These are phyloP conservation scores for Xanthoceras sorbifolium DNA, from an alignment of 345 rosid genomes.

Conservation along the genomic window DNA sequence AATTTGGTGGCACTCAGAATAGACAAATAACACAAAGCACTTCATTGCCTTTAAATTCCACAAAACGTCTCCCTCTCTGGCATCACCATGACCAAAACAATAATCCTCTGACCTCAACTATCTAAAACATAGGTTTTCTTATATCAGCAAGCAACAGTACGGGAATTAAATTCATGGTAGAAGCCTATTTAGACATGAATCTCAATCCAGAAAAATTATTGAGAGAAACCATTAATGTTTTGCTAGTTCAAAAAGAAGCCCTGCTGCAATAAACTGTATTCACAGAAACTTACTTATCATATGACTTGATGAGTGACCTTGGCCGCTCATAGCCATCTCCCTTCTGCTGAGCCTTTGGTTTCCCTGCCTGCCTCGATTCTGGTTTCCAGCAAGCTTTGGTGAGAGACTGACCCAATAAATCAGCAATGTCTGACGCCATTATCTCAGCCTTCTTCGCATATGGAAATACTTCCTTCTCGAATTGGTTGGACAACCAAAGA, in stretches of 20 bases:
- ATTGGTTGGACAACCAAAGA: conserved; percentile 89
- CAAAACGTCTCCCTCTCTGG: neutral
- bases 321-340: conserved; percentile 65
- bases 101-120: neutral
- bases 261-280: too few relatives aligned
- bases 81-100: neutral
- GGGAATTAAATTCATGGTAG: neutral
- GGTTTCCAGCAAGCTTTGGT: conserved; percentile 75
- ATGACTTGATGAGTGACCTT: conserved; percentile 46
- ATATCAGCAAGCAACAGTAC: neutral
- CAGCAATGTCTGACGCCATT: conserved; percentile 81
- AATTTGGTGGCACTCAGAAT: neutral
- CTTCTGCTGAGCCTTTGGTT: conserved; percentile 39
- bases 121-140: neutral
- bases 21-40: neutral
- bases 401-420: conserved; percentile 81
- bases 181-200: too few relatives aligned
- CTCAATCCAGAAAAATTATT: too few relatives aligned
- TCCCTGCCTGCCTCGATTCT: conserved; percentile 55
- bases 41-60: neutral
- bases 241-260: neutral
- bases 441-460: conserved; percentile 70
- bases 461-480: conserved; percentile 70
- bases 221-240: neutral
- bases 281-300: conserved; percentile 42